Base-by-base conservation (phyloP, 2,329 filamentous ascomycete species). In the Exserohilum rostratum region DNA sequence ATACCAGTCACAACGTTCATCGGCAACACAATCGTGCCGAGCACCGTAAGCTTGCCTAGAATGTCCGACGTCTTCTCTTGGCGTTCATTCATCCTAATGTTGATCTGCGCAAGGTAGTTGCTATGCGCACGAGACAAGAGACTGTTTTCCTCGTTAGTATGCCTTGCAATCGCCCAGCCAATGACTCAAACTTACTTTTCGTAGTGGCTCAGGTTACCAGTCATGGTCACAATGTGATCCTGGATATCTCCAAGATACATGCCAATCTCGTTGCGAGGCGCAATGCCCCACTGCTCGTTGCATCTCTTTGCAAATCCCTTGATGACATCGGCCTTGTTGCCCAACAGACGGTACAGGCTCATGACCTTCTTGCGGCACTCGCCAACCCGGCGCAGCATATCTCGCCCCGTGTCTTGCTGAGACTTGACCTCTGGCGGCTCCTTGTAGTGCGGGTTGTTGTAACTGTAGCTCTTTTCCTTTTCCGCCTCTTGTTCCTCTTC, bases 1-100 rank as follows among this genome's bases (percentile, higher is more conserved):
- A 98, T 87, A 64, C 95, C 95, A 2, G 95, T 98, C 68, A 99
- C 93, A 72, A 99, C 96, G 74, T 99, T 99, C 93, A 99, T 96
- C 10, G 95, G 95, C 52, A 99, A 80, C 3, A 99, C 93, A 64
- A 99, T 98, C 5, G 95, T 99, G 61, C 95, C 95, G 1, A 99
- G 82, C 1, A 99, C 95, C 0, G 95, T 98, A 56, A 99, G 84
- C 76, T 95, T 96, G 60, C 93, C 93, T 11, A 99, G 84, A 1
- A 97, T 92, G 72, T 99, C 93, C 35, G 92, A 91, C 1, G 95
- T 99, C 78, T 96, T 88, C 75, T 99, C 93, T 73, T 96, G 91
- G 42, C 95, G 88, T 80, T 98, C 93, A 76, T 97, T 97, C 93
- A 98, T 98, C 69, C 92, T 87, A 67, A 98, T 96, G 76, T 97